Base-by-base conservation (phyloP, 2,329 filamentous ascomycete species). In the Fusarium graminum region DNA sequence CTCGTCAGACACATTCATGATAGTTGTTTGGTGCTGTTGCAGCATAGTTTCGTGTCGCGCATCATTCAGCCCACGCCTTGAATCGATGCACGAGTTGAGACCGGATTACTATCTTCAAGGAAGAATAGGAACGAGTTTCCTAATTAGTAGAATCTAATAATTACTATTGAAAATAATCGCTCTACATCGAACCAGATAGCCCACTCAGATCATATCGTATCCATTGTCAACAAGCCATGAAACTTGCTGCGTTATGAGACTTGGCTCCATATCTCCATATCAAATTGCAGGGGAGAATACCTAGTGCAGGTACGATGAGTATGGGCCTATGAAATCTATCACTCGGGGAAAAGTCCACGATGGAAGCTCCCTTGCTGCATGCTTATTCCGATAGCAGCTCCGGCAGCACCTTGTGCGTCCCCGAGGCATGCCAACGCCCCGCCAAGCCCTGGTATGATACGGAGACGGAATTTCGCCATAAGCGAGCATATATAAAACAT, bases 391-490 rank as follows among this genome's bases (percentile, higher is more conserved):
- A 65, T 51, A 68, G 50, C 57, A 59, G 46, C 52, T 44, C 64
- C 70, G 70, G 70, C 59, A 65, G 66, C 50, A 71, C 34, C 53
- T 67, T 46, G 50, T 70, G 67, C 70, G 64, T 72, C 70, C 68
- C 70, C 70, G 66, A 47, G 49, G 54, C 59, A 66, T 66, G 44
- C 54, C 52, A 59, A 47, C 57, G 52, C 62, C 67, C 67, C 62
- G 67, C 69, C 65, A 67, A 51, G 61, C 57, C 65, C 45, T 54
- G 52, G 52, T 54, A 41, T 42, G 47, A 32, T 61, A 49, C 49
- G 44, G 63, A 62, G 43, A 59, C 44, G 29, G 29, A 45, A 45
- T 41, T 59, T 52, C 36, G 25, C 36, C 53, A 52, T 41, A 41
- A 47, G 28, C 14, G 19, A n/a, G 32, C 34, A 45, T 34, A 34